Evolutionary conservation across 306 rosid genomes (phyloP), one percentile per base, ranked within the genome.

Genomic region (Glycine latifolia): DNA sequence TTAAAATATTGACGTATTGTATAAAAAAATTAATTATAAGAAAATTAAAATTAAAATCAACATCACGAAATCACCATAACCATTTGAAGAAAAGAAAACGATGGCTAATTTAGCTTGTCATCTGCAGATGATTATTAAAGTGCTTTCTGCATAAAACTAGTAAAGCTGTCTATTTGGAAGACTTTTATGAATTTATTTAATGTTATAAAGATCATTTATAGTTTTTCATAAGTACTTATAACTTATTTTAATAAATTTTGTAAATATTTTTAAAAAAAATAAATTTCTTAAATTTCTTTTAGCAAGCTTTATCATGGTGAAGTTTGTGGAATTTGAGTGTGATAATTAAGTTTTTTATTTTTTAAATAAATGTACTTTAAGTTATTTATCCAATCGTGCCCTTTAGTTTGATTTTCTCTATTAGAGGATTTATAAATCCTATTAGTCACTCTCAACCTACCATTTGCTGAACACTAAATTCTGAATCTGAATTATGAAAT

Each of bases 401-500:
- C 59, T 14, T 53, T 4, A 49, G 3, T 26, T 26, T 26, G 3
- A 2, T 54, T 63, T 63, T 63, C 15, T 35, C 37, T 35, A 5
- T 35, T 37, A 12, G 15, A 63, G 8, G 10, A 63, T 37, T 14
- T 63, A 63, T 63, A 33, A 62, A 33, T 2, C 16, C 4, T 35
- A 63, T 2, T 35, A 17, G 37, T 2, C 37, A n/a, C 10, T 56
- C 62, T 5, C 2, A 63, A 41, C 4, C 52, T 15, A 43, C 10
- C 71, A 66, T 66, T 15, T n/a, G 46, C 3, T 8, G 17, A 67
- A 67, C n/a, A 47, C 52, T 8, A 47, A 48, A 70, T 13, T 71
- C 17, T 20, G 60, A 49, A 73, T 73, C 5, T 8, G 35, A 73
- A 73, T 55, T n/a, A 41, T 55, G 79, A 16, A 73, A 17, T 12